These are phyloP conservation scores for Emydomyces testavorans DNA, from an alignment of 2,329 filamentous ascomycete species.

Conservation along the genomic window DNA sequence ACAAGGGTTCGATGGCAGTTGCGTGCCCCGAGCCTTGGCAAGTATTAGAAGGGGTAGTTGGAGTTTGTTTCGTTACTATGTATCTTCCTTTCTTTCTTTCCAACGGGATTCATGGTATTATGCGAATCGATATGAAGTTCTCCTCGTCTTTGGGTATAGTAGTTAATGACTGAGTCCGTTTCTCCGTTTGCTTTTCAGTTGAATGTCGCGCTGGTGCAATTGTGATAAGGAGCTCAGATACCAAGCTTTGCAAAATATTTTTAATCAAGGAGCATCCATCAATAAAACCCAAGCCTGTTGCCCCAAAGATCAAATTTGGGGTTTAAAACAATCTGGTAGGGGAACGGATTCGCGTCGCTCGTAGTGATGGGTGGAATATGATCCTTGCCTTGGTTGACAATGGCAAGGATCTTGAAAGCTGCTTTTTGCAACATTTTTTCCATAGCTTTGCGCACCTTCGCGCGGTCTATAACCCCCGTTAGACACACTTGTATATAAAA, in stretches of 20 bases:
- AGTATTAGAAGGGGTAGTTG: slow-evolving; percentile 2
- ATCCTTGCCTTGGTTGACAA: slow-evolving; percentile 79
- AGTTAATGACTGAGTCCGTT: neutral
- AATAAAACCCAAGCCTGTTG: slow-evolving; percentile 65
- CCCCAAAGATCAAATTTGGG: slow-evolving; percentile 71
- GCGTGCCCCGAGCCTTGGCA: neutral
- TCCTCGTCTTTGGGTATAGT: neutral
- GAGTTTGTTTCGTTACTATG: slow-evolving; percentile 1
- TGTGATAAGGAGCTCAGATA: neutral
- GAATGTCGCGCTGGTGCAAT: neutral
- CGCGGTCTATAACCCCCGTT: slow-evolving; percentile 50
- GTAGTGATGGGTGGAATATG: slow-evolving; percentile 96
- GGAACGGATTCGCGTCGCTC: slow-evolving; percentile 83
- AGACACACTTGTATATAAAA: neutral
- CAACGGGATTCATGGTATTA: neutral
- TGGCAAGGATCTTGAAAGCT: slow-evolving; percentile 77
- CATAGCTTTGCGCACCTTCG: slow-evolving; percentile 82
- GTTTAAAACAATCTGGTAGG: slow-evolving; percentile 83
- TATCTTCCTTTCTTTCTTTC: slow-evolving; percentile 3
- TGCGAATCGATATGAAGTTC: slow-evolving; percentile 3
- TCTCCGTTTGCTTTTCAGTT: neutral
- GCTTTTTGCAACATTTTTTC: slow-evolving; percentile 78
- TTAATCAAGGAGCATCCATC: slow-evolving; percentile 17
- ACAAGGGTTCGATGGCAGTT: neutral
- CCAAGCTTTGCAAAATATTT: neutral